A percentile compares a stretch with the other conserved stretches of the same genome.
These are phyloP conservation scores for Pelargonium citronellum DNA, from an alignment of 441 rosid genomes.

Conservation along the genomic window DNA sequence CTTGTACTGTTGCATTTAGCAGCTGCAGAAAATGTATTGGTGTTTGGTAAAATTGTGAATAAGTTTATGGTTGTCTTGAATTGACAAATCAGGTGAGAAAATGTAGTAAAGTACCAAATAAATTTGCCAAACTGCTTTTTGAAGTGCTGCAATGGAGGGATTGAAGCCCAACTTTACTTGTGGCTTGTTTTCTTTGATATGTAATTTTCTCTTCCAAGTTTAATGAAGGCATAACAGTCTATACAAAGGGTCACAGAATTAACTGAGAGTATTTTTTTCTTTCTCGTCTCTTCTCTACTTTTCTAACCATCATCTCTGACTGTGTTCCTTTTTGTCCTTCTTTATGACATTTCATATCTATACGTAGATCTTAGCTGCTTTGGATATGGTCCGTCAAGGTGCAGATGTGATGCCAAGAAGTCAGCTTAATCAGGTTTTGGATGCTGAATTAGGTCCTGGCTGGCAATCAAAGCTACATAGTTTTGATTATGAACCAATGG, in stretches of 20 bases:
- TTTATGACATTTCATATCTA: slow-evolving; percentile 21
- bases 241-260: not conserved
- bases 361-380: slow-evolving; percentile 80
- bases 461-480: slow-evolving; percentile 76
- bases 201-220: not conserved
- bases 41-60: slow-evolving; percentile 1
- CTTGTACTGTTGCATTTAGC: no score
- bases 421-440: slow-evolving; percentile 82
- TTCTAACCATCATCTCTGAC: not conserved
- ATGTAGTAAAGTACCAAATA: not conserved
- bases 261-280: not conserved
- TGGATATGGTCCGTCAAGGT: slow-evolving; percentile 96
- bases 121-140: not conserved
- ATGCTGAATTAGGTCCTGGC: slow-evolving; percentile 63
- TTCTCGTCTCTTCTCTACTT: not conserved
- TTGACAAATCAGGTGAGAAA: not conserved
- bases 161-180: slow-evolving; percentile 1
- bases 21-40: not conserved
- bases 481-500: slow-evolving; percentile 89
- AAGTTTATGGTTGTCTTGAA: not conserved
- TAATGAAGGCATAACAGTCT: not conserved
- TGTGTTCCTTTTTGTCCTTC: not conserved
- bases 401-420: slow-evolving; percentile 97
- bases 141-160: not conserved
- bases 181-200: not conserved